phyloP scores from a whole-genome alignment of 495 filamentous ascomycete species.

The Penicillium odoratum region DNA sequence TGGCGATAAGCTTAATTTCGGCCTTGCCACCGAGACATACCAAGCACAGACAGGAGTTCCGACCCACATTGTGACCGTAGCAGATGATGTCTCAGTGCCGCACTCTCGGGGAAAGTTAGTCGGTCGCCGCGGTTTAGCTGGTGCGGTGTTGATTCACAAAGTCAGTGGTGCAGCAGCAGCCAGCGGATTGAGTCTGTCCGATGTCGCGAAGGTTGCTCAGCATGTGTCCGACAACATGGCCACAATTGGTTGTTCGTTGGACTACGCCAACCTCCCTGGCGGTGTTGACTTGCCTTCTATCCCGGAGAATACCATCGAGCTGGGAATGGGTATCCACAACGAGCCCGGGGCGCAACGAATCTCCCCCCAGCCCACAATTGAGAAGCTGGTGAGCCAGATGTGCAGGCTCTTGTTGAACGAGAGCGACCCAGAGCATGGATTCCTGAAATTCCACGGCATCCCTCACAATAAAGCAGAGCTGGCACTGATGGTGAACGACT shows the following conservation, averaged over 20 bases:
- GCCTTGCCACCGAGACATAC: conserved; percentile 16
- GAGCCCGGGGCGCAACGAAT: conserved; percentile 14
- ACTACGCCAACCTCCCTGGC: conserved; percentile 16
- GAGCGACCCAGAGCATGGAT: conserved; percentile 13
- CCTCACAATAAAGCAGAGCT: conserved; percentile 9
- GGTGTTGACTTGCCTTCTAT: conserved; percentile 8
- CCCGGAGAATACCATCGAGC: conserved; percentile 9
- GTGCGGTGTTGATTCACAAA: conserved; percentile 13
- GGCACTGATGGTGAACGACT: conserved; percentile 14
- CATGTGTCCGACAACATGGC: conserved; percentile 16
- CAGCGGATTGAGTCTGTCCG: neutral
- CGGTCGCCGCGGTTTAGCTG: conserved; percentile 10
- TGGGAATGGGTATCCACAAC: conserved; percentile 21
- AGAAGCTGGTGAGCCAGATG: conserved; percentile 11
- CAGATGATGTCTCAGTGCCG: conserved; percentile 17
- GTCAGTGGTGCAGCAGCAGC: conserved; percentile 13
- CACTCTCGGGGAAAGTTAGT: conserved; percentile 11
- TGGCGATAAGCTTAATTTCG: conserved; percentile 19
- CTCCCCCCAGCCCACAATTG: conserved; percentile 11
- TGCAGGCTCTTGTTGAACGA: conserved; percentile 11
- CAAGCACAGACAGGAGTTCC: conserved; percentile 7
- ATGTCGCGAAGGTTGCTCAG: conserved; percentile 12
- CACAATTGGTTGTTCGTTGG: conserved; percentile 18
- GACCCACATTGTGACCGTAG: conserved; percentile 8
- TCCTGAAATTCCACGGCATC: conserved; percentile 11